These are phyloP conservation scores for Ilyonectria sp. DNA, from an alignment of 2,329 filamentous ascomycete species.

Conservation along the genomic window DNA sequence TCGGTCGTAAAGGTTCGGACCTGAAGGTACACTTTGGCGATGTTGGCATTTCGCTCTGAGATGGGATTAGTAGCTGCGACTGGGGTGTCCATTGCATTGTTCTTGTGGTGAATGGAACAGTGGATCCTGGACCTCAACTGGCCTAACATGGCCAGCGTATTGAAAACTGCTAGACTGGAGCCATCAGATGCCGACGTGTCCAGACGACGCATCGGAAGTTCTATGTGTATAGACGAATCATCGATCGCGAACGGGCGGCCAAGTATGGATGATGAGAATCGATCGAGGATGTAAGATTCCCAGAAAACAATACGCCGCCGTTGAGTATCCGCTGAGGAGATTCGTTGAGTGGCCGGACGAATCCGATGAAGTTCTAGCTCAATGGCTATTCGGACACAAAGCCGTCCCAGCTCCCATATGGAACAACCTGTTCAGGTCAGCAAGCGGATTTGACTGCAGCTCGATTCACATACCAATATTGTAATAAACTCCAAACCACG, in stretches of 20 bases:
- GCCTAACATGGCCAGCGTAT: background rate
- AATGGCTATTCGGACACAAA: background rate
- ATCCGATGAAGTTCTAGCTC: background rate
- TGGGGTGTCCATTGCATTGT: background rate
- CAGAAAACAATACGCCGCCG: background rate
- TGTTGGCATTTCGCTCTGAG: background rate
- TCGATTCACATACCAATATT: background rate
- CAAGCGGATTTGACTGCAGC: no score
- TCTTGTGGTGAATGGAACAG: background rate
- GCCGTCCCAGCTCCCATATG: background rate
- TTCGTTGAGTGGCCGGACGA: background rate
- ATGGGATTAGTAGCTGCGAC: background rate
- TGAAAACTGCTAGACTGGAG: background rate
- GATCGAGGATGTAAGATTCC: background rate
- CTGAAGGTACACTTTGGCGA: background rate
- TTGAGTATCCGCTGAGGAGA: background rate
- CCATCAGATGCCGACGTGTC: background rate
- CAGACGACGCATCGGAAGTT: background rate
- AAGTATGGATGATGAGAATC: background rate
- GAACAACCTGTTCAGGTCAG: background rate
- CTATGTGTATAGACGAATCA: background rate
- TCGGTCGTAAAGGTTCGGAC: background rate
- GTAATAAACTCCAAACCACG: background rate
- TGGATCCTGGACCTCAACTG: background rate
- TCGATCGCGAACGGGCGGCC: background rate